Evolutionary conservation across 1,139 yeast species (phyloP), one percentile per base, ranked within the genome.

Genomic region (Blastobotrys aristatus): DNA sequence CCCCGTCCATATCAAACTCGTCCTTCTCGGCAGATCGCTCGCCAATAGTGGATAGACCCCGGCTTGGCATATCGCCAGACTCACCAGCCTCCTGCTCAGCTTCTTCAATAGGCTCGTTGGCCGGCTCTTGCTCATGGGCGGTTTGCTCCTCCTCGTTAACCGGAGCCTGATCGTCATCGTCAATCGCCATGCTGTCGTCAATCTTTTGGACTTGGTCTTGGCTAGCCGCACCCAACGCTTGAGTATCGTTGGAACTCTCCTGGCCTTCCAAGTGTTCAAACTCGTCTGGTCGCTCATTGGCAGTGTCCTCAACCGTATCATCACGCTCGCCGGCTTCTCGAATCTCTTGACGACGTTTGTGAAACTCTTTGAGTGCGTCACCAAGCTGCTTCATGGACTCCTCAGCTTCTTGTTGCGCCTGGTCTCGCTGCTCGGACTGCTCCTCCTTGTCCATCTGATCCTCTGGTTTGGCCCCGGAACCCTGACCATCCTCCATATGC

Each of bases 151-250:
- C 84, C 21, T 42, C 45, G 10, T 14, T 10, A 4, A 3, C 5
- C 13, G 14, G 22, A 16, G 37, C 24, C 4, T 35, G 32, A 3
- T 39, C 42, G 2, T 66, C 70, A 20, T 69, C 73, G 22, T 89
- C 96, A 57, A 90, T 86, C 0, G 95, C 96, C 78, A 78, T 83
- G 14, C 81, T 83, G 44, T 90, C 96, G 61, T 90, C 84, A 50
- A 89, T 76, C 0, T 80, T 67, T 61, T 87, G 94, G 34, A 79
- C 72, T 60, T 87, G 89, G 44, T 89, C 96, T 57, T 82, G 78
- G 49, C 81, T 79, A 5, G 96, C 96, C 40, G 94, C 82, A 21
- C 97, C 98, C 49, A 92, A 69, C 0, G 97, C 98, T 66, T 94
- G 97, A 0, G 96, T 85, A 49, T 86, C 92, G 39, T 83, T 80